Percentiles rank a stretch among this genome's conserved stretches.
Conservation (phyloP, 345 rosid species). For the Acer campestre region DNA sequence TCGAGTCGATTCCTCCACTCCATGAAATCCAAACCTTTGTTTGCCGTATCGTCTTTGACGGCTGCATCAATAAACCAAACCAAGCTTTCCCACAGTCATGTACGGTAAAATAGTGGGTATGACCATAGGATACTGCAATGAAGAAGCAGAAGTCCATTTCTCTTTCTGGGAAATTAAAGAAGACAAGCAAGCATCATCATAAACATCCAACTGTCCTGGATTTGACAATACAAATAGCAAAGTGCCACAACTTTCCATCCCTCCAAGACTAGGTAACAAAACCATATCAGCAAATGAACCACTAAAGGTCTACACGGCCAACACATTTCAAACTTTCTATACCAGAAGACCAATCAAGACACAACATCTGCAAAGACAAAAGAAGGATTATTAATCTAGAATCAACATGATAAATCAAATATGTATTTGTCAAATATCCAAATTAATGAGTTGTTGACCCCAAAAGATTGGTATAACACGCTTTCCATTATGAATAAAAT, state of each 20-base stretch:
- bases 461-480: constrained; percentile 5
- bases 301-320: constrained; percentile 61
- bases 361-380: constrained; percentile 53
- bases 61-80: too few species aligned
- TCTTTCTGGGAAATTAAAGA: constrained; percentile 52
- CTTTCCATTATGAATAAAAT: neutral
- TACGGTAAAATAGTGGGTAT: constrained; percentile 64
- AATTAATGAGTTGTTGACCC: neutral
- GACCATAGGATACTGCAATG: constrained; percentile 54
- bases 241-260: constrained; percentile 36
- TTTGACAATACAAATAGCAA: constrained; percentile 62
- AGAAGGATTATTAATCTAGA: constrained; percentile 15
- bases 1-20: too few species aligned
- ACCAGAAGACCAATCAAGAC: constrained; percentile 74
- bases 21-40: too few species aligned
- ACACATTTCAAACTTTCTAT: constrained; percentile 61
- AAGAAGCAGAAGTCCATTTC: constrained; percentile 39
- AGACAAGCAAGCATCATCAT: constrained; percentile 57
- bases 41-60: too few species aligned
- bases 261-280: constrained; percentile 53
- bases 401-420: neutral
- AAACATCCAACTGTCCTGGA: constrained; percentile 75
- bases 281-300: constrained; percentile 88
- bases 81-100: constrained; percentile 56
- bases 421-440: neutral